phyloP scores from a whole-genome alignment of 1,284 basidiomycete genomes.

The Jaminaea rosea region DNA sequence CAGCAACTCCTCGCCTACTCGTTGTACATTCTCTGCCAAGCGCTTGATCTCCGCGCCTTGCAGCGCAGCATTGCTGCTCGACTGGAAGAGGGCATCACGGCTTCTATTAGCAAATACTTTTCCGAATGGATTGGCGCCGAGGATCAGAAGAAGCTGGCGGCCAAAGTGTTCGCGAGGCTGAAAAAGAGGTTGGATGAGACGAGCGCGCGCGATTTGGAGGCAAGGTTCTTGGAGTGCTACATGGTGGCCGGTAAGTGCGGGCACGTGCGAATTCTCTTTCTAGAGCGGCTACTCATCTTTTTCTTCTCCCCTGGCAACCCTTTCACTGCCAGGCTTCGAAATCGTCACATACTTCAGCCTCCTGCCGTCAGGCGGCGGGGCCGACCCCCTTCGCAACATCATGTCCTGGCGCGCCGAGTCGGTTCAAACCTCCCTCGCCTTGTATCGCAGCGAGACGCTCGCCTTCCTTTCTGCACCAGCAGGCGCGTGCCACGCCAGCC shows the following conservation, averaged over 20 bases:
- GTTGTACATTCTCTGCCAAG: slow-evolving; percentile 37
- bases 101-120: slow-evolving; percentile 23
- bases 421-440: slow-evolving; percentile 21
- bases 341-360: slow-evolving; percentile 30
- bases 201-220: slow-evolving; percentile 25
- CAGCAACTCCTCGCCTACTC: slow-evolving; percentile 36
- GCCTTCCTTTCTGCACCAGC: slow-evolving; percentile 11
- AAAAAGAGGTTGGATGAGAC: slow-evolving; percentile 34
- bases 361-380: slow-evolving; percentile 30
- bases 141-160: slow-evolving; percentile 19
- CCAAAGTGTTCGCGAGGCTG: slow-evolving; percentile 21
- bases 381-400: slow-evolving; percentile 36
- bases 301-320: too few species aligned
- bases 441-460: slow-evolving; percentile 24
- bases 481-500: slow-evolving; percentile 32
- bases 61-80: slow-evolving; percentile 21
- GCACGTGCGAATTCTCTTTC: too few species aligned
- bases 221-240: slow-evolving; percentile 33
- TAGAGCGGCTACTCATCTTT: too few species aligned
- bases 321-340: too few species aligned
- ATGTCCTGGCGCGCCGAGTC: slow-evolving; percentile 27
- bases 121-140: slow-evolving; percentile 30
- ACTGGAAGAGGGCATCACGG: slow-evolving; percentile 17
- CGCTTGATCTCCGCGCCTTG: slow-evolving; percentile 35
- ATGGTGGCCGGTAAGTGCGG: slow-evolving; percentile 22